A percentile compares a stretch with the other conserved stretches of the same genome.
Conservation (phyloP, 352 stramenopile genomes). For the Globisporangium rhizosaccharum region DNA sequence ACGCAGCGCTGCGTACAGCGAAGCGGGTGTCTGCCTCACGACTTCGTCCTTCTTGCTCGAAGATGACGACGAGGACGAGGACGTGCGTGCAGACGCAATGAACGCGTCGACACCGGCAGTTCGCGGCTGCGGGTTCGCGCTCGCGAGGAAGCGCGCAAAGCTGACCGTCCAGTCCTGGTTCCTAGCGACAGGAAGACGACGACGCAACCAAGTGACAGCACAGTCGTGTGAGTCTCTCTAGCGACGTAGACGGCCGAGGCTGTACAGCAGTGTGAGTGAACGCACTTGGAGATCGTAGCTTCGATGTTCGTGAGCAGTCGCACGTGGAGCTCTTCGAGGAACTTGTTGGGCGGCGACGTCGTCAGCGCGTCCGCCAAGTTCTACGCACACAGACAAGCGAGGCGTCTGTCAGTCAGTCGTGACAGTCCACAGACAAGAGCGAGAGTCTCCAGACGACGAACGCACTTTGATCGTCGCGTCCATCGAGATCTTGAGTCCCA, state of each 20-base stretch:
- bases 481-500: constrained; percentile 45
- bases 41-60: constrained; percentile 12
- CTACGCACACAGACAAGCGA: constrained; percentile 6
- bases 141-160: constrained; percentile 39
- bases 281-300: constrained; percentile 40
- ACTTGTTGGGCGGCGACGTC: constrained; percentile 19
- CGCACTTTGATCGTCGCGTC: constrained; percentile 40
- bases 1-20: constrained; percentile 40
- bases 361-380: constrained; percentile 33
- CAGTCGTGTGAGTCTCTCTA: background rate
- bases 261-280: background rate
- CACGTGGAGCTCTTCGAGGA: constrained; percentile 44
- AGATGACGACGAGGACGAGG: background rate
- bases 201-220: background rate
- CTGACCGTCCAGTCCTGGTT: constrained; percentile 43
- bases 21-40: constrained; percentile 10
- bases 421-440: background rate
- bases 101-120: constrained; percentile 9
- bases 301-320: constrained; percentile 45
- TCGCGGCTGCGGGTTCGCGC: constrained; percentile 21
- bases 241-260: too few species aligned
- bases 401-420: background rate
- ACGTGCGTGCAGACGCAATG: background rate
- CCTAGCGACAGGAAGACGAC: constrained; percentile 12
- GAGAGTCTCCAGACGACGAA: background rate